phyloP scores from a whole-genome alignment of 257 asterid species.

The Petrea volubilis region DNA sequence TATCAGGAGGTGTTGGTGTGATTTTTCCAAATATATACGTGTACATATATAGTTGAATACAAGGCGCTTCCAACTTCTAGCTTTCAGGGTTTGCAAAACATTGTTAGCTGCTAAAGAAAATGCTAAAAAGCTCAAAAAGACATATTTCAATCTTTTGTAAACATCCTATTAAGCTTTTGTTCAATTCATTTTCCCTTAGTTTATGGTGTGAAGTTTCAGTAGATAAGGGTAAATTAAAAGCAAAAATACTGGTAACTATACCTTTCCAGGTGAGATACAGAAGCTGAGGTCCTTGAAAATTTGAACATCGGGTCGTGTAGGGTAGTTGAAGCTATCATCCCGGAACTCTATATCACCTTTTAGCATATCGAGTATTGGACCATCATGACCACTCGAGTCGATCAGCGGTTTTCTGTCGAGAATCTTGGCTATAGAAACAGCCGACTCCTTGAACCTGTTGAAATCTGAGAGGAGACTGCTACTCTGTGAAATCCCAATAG shows the following conservation, averaged over 20 bases:
- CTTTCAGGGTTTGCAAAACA: too few species aligned
- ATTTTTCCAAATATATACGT: too few species aligned
- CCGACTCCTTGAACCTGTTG: constrained; percentile 32
- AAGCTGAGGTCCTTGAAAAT: constrained; percentile 35
- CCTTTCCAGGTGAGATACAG: constrained; percentile 53
- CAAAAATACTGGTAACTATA: constrained; percentile 8
- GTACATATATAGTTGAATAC: too few species aligned
- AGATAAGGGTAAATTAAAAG: not conserved
- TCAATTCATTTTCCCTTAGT: too few species aligned
- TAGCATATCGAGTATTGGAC: constrained; percentile 7
- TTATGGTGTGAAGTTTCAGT: too few species aligned
- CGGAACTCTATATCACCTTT: constrained; percentile 31
- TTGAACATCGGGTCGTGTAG: constrained; percentile 34
- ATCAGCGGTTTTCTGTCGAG: constrained; percentile 35
- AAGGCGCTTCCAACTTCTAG: too few species aligned
- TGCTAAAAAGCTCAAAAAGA: too few species aligned
- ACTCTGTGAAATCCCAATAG: constrained; percentile 36
- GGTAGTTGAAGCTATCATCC: constrained; percentile 36
- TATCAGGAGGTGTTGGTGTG: too few species aligned
- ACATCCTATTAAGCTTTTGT: too few species aligned
- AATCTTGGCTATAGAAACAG: constrained; percentile 37
- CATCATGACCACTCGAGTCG: constrained; percentile 28
- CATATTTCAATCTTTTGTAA: too few species aligned
- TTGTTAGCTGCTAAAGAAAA: too few species aligned
- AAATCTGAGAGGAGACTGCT: constrained; percentile 30